Evolutionary conservation across 331 rosid species (phyloP).

Genomic region (Dryas integrifolia): DNA sequence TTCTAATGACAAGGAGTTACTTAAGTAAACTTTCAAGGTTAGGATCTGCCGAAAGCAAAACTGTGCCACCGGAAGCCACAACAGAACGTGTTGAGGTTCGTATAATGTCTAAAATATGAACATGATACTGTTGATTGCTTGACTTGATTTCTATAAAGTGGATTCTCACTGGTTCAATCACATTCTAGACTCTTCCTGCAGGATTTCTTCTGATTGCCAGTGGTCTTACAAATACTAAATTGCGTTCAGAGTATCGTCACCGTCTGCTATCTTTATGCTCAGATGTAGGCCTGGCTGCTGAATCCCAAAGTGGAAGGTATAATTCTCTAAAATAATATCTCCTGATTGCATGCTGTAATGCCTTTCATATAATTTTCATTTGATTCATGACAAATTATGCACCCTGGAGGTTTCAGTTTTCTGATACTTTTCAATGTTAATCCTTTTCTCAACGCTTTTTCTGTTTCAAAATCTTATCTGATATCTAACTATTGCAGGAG

Average conservation of each 20-base stretch:
- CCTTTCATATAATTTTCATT: conserved; percentile 2
- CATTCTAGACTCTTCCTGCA: conserved; percentile 98
- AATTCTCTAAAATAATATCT: conserved; percentile 21
- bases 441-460: conserved; percentile 1
- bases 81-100: conserved; percentile 95
- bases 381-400: conserved; percentile 9
- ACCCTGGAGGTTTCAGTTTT: conserved; percentile 24
- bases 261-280: conserved; percentile 91
- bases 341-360: conserved; percentile 24
- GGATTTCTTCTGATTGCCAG: conserved; percentile 82
- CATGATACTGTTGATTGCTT: conserved; percentile 37
- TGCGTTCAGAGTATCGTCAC: conserved; percentile 87
- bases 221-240: conserved; percentile 61
- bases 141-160: conserved; percentile 38
- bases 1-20: conserved; percentile 96
- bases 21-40: conserved; percentile 74
- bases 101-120: conserved; percentile 28
- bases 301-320: conserved; percentile 96
- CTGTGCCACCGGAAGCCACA: conserved; percentile 83
- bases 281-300: conserved; percentile 97
- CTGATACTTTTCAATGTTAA: conserved; percentile 5
- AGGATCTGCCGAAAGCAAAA: conserved; percentile 90
- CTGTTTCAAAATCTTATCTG: neutral
- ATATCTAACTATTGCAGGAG: conserved; percentile 59
- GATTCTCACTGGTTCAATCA: conserved; percentile 88